Evolutionary conservation across 768 basidiomycete species (phyloP).

Genomic region (Pisolithus marmoratus): DNA sequence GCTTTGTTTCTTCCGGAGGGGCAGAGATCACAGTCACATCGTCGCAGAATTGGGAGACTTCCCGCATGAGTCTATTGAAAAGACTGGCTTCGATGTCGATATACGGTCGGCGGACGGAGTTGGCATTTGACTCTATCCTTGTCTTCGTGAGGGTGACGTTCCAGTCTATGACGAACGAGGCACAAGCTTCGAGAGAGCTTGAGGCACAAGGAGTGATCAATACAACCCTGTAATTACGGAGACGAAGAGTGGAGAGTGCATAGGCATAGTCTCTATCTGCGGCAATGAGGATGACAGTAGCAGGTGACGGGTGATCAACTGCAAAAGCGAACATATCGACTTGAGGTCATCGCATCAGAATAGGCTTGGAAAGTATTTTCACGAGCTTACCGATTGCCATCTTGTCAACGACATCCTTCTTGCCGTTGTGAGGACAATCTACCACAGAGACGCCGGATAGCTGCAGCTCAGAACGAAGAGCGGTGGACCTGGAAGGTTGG

Average conservation of each 20-base stretch:
- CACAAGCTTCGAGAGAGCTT: slow-evolving; percentile 47
- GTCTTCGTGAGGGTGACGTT: slow-evolving; percentile 32
- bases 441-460: slow-evolving; percentile 39
- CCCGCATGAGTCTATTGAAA: slow-evolving; percentile 14
- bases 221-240: slow-evolving; percentile 48
- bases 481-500: slow-evolving; percentile 27
- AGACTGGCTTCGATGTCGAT: slow-evolving; percentile 19
- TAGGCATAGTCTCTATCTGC: slow-evolving; percentile 66
- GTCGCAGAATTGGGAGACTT: slow-evolving; percentile 15
- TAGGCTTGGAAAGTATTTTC: too few relatives aligned
- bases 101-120: slow-evolving; percentile 21
- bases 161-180: slow-evolving; percentile 51
- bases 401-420: slow-evolving; percentile 38
- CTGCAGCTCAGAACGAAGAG: slow-evolving; percentile 38
- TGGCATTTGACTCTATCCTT: slow-evolving; percentile 14
- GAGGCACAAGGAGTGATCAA: slow-evolving; percentile 39
- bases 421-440: slow-evolving; percentile 30
- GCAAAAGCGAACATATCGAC: slow-evolving; percentile 66
- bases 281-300: slow-evolving; percentile 58
- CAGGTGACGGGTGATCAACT: slow-evolving; percentile 48
- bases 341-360: slow-evolving; percentile 13
- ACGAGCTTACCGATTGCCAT: slow-evolving; percentile 37
- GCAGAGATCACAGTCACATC: slow-evolving; percentile 5
- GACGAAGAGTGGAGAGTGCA: slow-evolving; percentile 49
- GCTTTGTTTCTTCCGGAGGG: slow-evolving; percentile 1